Conservation (phyloP, 352 stramenopile species). For the Hyaloperonospora brassicae region DNA sequence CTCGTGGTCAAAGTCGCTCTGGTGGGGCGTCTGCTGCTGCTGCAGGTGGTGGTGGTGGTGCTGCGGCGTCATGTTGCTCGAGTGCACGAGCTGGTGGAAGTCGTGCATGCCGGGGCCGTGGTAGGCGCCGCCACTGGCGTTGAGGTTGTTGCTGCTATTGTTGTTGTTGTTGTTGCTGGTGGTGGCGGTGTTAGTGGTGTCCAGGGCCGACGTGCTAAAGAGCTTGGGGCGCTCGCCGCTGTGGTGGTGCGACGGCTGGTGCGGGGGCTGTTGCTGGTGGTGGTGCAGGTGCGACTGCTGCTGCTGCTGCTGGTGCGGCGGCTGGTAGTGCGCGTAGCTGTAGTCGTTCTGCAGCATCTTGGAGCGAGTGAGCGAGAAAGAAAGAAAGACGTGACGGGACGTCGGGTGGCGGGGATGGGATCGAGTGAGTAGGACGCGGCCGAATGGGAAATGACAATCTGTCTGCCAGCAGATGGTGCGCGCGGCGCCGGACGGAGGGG, state of each 20-base stretch:
- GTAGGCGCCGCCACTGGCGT: constrained; percentile 12
- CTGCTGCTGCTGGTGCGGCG: constrained; percentile 18
- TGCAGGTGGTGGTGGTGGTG: constrained; percentile 20
- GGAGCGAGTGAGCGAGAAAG: not conserved
- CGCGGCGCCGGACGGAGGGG: not conserved
- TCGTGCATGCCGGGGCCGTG: constrained; percentile 32
- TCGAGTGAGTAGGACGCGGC: constrained; percentile 30
- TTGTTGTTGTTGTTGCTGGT: too few species aligned
- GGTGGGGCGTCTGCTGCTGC: constrained; percentile 32
- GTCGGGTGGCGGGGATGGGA: not conserved
- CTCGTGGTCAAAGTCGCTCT: constrained; percentile 57
- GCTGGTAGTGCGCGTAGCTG: constrained; percentile 47
- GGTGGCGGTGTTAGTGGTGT: constrained; percentile 15
- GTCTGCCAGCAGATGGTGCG: constrained; percentile 43
- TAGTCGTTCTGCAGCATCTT: constrained; percentile 57
- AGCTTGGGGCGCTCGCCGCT: constrained; percentile 55
- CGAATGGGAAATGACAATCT: constrained; percentile 78
- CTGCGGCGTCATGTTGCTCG: constrained; percentile 31
- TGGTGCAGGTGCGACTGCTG: constrained; percentile 21
- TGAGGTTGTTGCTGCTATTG: too few species aligned
- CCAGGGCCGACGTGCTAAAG: constrained; percentile 25
- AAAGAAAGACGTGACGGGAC: not conserved
- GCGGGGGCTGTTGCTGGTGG: constrained; percentile 30
- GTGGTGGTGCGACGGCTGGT: constrained; percentile 29
- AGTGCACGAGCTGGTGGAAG: constrained; percentile 36